Percentiles rank a stretch among this genome's conserved stretches.
Evolutionary conservation across 257 asterid genomes (phyloP).

Genomic region (Buddleja alternifolia): DNA sequence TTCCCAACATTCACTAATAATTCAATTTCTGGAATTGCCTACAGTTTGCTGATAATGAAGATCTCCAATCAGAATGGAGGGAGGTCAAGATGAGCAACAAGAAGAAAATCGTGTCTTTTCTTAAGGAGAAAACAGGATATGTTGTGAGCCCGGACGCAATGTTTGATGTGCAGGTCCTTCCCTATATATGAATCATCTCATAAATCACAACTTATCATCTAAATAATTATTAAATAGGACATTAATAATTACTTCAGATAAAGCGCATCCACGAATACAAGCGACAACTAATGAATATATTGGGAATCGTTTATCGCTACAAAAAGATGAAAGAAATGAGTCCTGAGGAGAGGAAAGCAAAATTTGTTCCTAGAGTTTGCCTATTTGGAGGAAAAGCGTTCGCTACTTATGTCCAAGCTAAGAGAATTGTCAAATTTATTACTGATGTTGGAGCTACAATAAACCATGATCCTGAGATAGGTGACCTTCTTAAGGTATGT

Average conservation of each 20-base stretch:
- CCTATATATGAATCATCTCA: conserved; percentile 1
- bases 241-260: conserved; percentile 35
- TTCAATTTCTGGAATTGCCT: conserved; percentile 9
- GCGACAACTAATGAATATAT: conserved; percentile 54
- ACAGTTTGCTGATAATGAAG: conserved; percentile 56
- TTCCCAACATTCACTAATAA: no score
- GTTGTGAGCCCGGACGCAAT: conserved; percentile 59
- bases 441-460: conserved; percentile 61
- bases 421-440: conserved; percentile 64
- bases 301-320: conserved; percentile 60
- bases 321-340: conserved; percentile 68
- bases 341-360: conserved; percentile 46
- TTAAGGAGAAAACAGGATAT: conserved; percentile 62
- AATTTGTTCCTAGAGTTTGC: conserved; percentile 60
- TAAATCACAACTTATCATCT: neutral
- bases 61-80: conserved; percentile 62
- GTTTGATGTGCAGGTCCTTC: conserved; percentile 64
- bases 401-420: conserved; percentile 61
- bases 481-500: conserved; percentile 62
- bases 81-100: conserved; percentile 53
- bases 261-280: conserved; percentile 71
- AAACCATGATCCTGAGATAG: conserved; percentile 61
- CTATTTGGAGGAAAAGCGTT: conserved; percentile 71
- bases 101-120: conserved; percentile 47
- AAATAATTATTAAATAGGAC: neutral